Conservation (phyloP, 352 stramenopile genomes). For the Phytopythium helicoides region DNA sequence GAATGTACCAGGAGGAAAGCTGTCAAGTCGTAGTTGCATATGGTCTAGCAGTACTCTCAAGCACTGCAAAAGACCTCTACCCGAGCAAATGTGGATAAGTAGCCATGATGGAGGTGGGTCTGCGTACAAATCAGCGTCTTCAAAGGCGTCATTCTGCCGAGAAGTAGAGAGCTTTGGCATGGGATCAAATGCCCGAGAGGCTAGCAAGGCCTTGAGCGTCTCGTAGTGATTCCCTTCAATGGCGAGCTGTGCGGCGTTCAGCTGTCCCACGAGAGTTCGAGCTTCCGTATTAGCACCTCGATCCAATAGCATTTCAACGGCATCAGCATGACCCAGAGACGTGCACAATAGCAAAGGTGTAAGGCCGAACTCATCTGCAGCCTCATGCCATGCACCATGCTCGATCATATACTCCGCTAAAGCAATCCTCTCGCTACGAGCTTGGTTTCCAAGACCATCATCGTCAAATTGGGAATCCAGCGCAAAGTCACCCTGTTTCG, state of each 20-base stretch:
- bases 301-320: conserved; percentile 68
- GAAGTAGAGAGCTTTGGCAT: neutral
- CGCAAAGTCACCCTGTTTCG: neutral
- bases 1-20: conserved; percentile 20
- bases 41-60: conserved; percentile 46
- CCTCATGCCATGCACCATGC: conserved; percentile 81
- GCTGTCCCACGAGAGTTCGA: conserved; percentile 19
- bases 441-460: conserved; percentile 10
- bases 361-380: conserved; percentile 51
- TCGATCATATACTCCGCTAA: conserved; percentile 84
- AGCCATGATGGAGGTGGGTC: conserved; percentile 24
- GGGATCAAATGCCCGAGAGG: conserved; percentile 45
- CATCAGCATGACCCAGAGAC: conserved; percentile 55
- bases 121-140: conserved; percentile 1
- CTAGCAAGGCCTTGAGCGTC: conserved; percentile 49
- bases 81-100: conserved; percentile 63
- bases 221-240: conserved; percentile 58
- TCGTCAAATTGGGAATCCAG: neutral
- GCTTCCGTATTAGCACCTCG: conserved; percentile 55
- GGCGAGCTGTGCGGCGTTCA: conserved; percentile 55
- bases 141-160: neutral
- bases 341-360: conserved; percentile 64
- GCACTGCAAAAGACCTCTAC: conserved; percentile 53
- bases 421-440: conserved; percentile 37
- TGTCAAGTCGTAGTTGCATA: conserved; percentile 28